A percentile compares a stretch with the other conserved stretches of the same genome.
These are phyloP conservation scores for Hebeloma cylindrosporum DNA, from an alignment of 768 basidiomycete genomes.

Conservation along the genomic window DNA sequence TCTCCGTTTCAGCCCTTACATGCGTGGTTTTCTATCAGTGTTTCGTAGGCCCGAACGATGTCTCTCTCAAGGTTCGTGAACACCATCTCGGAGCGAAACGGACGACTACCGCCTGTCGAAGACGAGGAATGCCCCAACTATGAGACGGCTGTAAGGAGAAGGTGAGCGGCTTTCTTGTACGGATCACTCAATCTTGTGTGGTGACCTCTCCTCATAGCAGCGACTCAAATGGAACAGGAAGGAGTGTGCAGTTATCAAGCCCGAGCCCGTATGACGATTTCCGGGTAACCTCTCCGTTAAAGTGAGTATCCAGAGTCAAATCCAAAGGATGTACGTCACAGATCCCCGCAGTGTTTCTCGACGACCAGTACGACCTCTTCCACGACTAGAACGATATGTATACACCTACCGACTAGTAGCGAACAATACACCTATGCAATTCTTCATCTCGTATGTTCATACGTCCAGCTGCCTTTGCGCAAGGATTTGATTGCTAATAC, in stretches of 20 bases:
- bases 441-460: conserved; percentile 58
- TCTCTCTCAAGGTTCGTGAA: conserved; percentile 28
- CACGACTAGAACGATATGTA: conserved; percentile 43
- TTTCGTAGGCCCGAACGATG: conserved; percentile 14
- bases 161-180: conserved; percentile 33
- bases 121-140: conserved; percentile 44
- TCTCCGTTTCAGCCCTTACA: too few species aligned
- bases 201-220: conserved; percentile 12
- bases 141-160: conserved; percentile 37
- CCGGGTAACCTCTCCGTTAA: conserved; percentile 19
- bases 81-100: conserved; percentile 16
- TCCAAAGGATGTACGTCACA: conserved; percentile 9
- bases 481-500: conserved; percentile 2
- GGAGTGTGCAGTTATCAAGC: conserved; percentile 21
- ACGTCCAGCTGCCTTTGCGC: conserved; percentile 3
- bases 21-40: conserved; percentile 1
- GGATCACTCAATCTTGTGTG: conserved; percentile 13
- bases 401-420: conserved; percentile 54
- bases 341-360: conserved; percentile 19
- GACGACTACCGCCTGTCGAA: conserved; percentile 15
- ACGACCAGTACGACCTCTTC: conserved; percentile 23
- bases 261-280: conserved; percentile 17
- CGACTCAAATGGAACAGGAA: conserved; percentile 28
- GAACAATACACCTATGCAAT: conserved; percentile 44
- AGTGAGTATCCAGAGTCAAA: conserved; percentile 18